phyloP scores from a whole-genome alignment of 2,329 filamentous ascomycete genomes.

The Aspergillus costaricaensis region DNA sequence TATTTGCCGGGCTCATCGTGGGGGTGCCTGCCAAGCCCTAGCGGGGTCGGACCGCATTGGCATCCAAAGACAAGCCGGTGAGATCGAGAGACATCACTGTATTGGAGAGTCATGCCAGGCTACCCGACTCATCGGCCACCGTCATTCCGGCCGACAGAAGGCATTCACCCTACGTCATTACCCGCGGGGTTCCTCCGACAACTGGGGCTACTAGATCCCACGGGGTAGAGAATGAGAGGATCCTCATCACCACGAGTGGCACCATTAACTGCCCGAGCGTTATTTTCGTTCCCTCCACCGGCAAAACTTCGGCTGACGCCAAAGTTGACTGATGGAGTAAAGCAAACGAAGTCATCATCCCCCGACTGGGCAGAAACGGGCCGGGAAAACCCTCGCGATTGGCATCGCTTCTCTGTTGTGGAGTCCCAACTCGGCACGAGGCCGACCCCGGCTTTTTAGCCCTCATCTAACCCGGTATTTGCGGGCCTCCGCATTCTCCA shows the following conservation, averaged over 20 bases:
- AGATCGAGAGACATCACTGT: no score
- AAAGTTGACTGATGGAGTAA: not conserved
- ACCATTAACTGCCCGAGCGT: no score
- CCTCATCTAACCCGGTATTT: not conserved
- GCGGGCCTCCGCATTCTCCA: not conserved
- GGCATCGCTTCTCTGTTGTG: not conserved
- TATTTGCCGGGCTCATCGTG: no score
- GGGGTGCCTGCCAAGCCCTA: no score
- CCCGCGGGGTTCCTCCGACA: not conserved
- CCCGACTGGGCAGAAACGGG: not conserved
- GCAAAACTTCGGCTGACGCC: not conserved
- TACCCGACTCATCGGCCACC: not conserved
- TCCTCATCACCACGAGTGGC: not conserved
- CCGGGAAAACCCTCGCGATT: not conserved
- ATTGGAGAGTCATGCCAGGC: not conserved
- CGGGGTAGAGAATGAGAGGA: not conserved
- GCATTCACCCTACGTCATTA: not conserved
- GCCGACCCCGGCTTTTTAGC: not conserved
- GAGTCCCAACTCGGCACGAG: constrained; percentile 2
- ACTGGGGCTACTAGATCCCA: not conserved
- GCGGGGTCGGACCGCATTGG: no score
- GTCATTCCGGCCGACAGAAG: not conserved
- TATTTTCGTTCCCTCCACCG: not conserved
- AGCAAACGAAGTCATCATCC: not conserved
- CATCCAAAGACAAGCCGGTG: no score